Evolutionary conservation across 1,139 yeast genomes (phyloP), one percentile per base, ranked within the genome.

Genomic region (Suhomyces guaymorum): DNA sequence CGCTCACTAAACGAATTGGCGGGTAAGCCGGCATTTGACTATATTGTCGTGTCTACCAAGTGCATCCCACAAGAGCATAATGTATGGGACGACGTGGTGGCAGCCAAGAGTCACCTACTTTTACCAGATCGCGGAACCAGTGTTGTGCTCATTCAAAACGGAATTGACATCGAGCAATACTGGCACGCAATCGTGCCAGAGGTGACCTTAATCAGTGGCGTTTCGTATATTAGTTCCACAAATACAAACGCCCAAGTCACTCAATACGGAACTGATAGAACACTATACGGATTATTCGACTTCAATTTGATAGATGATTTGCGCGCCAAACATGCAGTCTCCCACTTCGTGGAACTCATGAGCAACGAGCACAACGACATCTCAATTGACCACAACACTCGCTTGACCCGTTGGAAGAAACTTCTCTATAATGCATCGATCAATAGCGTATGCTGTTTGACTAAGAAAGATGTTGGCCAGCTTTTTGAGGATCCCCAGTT

Each of bases 91-190:
- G 49, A 57, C 9, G 41, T 54, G 14, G 46, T 39, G 10, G 28
- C 37, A 13, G 24, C 37, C 32, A 42, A 39, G 16, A 35, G 32
- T 4, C 25, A 21, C 4, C 37, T 46, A 17, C 15, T 46, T 25
- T 42, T 42, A 28, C 34, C 42, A 4, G 25, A 36, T 20, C 35
- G 35, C 8, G 38, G 25, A 7, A 71, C 87, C 4, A 67, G 75
- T 4, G 75, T 86, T 37, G 76, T 83, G 3, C 66, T 84, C 42
- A 55, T 83, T 32, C 92, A 85, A 57, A 85, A 85, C 51, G 95
- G 95, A 4, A 66, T 82, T 39, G 89, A 80, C 24, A 82, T 83
- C 41, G 63, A 68, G 35, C 63, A 68, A 29, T 83, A 70, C 52
- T 92, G 94, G 6, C 58, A 66, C 0, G 75, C 75, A 33, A 58